Conservation (phyloP, 2,329 filamentous ascomycete genomes). For the Trichoderma guizhouense region DNA sequence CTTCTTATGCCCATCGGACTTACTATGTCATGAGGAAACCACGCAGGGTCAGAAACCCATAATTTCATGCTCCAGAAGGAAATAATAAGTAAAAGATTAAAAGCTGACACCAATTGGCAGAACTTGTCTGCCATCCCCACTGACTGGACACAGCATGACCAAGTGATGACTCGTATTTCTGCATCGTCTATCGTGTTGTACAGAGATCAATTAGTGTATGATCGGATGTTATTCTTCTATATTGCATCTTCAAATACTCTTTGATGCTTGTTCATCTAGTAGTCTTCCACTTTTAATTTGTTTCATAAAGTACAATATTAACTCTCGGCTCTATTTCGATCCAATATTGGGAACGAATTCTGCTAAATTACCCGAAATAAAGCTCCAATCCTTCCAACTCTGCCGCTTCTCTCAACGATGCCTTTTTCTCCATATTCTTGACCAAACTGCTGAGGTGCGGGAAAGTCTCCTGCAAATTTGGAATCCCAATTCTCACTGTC, state of each 20-base stretch:
- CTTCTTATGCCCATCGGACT: background rate
- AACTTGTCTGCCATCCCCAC: background rate
- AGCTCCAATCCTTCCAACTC: background rate
- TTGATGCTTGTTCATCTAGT: accelerated
- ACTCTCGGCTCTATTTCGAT: background rate
- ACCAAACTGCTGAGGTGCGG: background rate
- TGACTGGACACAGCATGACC: too few relatives aligned
- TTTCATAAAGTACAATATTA: background rate
- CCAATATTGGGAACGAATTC: background rate
- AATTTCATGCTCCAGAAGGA: background rate
- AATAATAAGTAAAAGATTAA: background rate
- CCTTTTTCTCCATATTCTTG: background rate
- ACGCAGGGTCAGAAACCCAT: background rate
- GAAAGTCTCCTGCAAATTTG: background rate
- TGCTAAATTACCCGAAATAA: background rate
- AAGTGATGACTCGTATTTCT: too few relatives aligned
- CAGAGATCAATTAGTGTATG: too few relatives aligned
- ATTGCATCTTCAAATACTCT: background rate
- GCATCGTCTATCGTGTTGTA: too few relatives aligned
- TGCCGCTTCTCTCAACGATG: background rate
- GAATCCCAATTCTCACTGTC: background rate
- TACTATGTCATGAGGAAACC: background rate
- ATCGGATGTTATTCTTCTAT: background rate
- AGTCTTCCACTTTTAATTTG: background rate
- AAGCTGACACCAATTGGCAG: background rate